phyloP scores from a whole-genome alignment of 306 rosid species.

The Corylus avellana region DNA sequence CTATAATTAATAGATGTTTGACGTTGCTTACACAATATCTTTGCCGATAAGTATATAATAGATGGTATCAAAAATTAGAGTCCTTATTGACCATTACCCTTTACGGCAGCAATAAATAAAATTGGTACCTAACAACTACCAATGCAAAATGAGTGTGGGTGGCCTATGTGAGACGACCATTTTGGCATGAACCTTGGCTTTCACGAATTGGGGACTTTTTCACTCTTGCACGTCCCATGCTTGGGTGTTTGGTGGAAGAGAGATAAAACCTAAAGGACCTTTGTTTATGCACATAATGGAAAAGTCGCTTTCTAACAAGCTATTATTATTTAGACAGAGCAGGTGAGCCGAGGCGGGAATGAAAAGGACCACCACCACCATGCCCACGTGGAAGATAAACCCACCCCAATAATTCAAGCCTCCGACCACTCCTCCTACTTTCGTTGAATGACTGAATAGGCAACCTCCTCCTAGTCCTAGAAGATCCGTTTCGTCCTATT shows the following conservation, averaged over 20 bases:
- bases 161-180: not conserved
- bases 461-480: not conserved
- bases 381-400: slow-evolving; percentile 24
- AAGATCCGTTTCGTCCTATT: slow-evolving; percentile 1
- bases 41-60: no score
- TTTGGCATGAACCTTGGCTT: not conserved
- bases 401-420: slow-evolving; percentile 13
- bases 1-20: no score
- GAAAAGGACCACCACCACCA: slow-evolving; percentile 46
- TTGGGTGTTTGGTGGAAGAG: slow-evolving; percentile 3
- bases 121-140: no score
- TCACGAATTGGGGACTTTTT: not conserved
- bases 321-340: slow-evolving; percentile 26
- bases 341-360: slow-evolving; percentile 27
- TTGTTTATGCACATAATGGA: not conserved
- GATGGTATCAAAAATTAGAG: no score
- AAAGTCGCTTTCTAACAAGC: slow-evolving; percentile 17
- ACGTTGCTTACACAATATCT: no score
- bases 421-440: not conserved
- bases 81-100: not conserved
- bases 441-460: not conserved
- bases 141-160: no score
- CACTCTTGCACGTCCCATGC: not conserved
- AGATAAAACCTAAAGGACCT: not conserved
- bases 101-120: no score